Evolutionary conservation across 2,329 filamentous ascomycete genomes (phyloP).

Genomic region (Penicillium sp.): DNA sequence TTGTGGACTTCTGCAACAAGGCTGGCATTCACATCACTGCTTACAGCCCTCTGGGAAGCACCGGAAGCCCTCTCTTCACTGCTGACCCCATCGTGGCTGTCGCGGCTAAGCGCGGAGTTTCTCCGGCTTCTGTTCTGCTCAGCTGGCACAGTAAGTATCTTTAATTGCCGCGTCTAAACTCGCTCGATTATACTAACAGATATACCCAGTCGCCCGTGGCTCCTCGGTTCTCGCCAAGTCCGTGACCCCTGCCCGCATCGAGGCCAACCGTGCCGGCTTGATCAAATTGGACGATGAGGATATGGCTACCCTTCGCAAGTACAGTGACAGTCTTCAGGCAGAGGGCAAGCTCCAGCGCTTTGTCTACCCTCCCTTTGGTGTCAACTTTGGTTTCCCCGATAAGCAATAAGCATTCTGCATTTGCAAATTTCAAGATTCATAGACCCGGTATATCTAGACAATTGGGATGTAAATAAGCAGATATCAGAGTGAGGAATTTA

Average conservation of each 20-base stretch:
- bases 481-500: slow-evolving; percentile 8
- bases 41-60: slow-evolving; percentile 49
- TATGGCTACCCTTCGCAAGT: slow-evolving; percentile 39
- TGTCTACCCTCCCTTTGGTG: slow-evolving; percentile 67
- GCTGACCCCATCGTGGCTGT: slow-evolving; percentile 44
- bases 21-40: slow-evolving; percentile 55
- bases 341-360: slow-evolving; percentile 47
- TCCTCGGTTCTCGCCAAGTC: slow-evolving; percentile 45
- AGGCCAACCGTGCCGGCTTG: slow-evolving; percentile 39
- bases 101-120: slow-evolving; percentile 41
- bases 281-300: slow-evolving; percentile 41
- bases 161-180: not conserved
- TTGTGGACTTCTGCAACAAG: slow-evolving; percentile 51
- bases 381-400: slow-evolving; percentile 72
- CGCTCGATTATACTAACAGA: not conserved
- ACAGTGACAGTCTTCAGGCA: slow-evolving; percentile 32
- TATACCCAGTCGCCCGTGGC: slow-evolving; percentile 36
- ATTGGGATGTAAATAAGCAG: slow-evolving; percentile 1
- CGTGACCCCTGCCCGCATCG: slow-evolving; percentile 42
- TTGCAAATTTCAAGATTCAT: not conserved
- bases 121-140: slow-evolving; percentile 42
- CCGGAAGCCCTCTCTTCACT: slow-evolving; percentile 44
- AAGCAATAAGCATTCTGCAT: slow-evolving; percentile 43
- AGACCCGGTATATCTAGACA: slow-evolving; percentile 1
- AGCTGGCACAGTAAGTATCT: slow-evolving; percentile 44